phyloP scores from a whole-genome alignment of 768 basidiomycete genomes.

The Austroboletus festivus region DNA sequence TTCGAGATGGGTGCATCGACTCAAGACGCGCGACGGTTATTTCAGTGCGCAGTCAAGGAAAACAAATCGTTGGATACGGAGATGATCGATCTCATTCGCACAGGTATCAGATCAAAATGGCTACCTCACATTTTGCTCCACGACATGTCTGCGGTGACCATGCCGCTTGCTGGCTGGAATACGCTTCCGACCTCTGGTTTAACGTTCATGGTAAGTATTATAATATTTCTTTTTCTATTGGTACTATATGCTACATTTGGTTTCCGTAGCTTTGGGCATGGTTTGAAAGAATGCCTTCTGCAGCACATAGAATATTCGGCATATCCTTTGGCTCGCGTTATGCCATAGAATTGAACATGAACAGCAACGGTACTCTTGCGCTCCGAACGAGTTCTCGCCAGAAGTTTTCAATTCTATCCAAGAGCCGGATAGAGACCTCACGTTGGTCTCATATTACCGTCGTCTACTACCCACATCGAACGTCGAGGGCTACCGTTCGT shows the following conservation, averaged over 20 bases:
- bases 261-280: constrained; percentile 45
- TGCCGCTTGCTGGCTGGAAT: constrained; percentile 46
- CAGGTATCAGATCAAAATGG: constrained; percentile 74
- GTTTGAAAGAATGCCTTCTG: constrained; percentile 41
- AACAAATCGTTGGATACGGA: constrained; percentile 57
- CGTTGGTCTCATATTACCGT: constrained; percentile 75
- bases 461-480: constrained; percentile 59
- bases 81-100: constrained; percentile 66
- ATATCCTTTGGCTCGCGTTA: constrained; percentile 29
- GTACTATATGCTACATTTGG: not conserved
- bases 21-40: constrained; percentile 58
- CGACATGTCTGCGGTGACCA: constrained; percentile 47
- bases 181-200: constrained; percentile 62
- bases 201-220: constrained; percentile 60
- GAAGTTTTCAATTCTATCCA: constrained; percentile 42
- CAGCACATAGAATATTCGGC: constrained; percentile 35
- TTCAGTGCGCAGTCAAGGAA: constrained; percentile 51
- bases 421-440: constrained; percentile 45
- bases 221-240: not conserved
- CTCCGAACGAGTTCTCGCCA: constrained; percentile 40
- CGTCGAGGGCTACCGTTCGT: constrained; percentile 60
- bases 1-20: constrained; percentile 74
- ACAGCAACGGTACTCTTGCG: constrained; percentile 56
- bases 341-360: constrained; percentile 46
- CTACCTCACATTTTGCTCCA: constrained; percentile 74